Evolutionary conservation across 352 stramenopile species (phyloP).

Genomic region (Pythium guiyangense): DNA sequence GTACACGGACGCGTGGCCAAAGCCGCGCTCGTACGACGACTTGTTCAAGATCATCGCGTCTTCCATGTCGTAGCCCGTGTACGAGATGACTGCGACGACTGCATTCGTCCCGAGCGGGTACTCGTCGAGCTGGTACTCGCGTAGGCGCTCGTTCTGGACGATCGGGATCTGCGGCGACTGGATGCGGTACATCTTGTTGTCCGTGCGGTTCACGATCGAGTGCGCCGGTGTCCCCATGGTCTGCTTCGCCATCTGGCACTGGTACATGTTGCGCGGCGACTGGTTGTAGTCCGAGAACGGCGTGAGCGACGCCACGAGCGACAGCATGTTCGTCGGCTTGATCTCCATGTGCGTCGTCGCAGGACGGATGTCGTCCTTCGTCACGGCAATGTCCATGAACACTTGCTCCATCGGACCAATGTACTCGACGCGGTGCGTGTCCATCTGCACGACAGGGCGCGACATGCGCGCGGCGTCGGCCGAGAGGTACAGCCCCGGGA

Average conservation of each 20-base stretch:
- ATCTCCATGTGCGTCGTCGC: conserved; percentile 98
- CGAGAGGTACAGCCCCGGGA: conserved; percentile 98
- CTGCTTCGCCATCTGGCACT: conserved; percentile 99
- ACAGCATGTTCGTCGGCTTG: conserved; percentile 99
- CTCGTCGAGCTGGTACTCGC: conserved; percentile 98
- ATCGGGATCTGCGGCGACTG: conserved; percentile 98
- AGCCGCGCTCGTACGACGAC: conserved; percentile 96
- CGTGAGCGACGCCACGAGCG: conserved; percentile 97
- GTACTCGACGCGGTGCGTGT: conserved; percentile 91
- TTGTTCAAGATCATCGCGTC: conserved; percentile 99
- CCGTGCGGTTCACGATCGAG: conserved; percentile 93
- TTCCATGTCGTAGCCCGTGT: conserved; percentile 97
- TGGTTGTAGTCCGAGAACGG: conserved; percentile 99
- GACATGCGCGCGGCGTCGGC: conserved; percentile 94
- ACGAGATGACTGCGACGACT: conserved; percentile 99
- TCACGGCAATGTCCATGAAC: conserved; percentile 98
- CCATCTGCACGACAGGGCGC: conserved; percentile 88
- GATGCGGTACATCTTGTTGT: conserved; percentile 99
- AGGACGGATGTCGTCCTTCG: conserved; percentile 92
- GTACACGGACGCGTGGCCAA: conserved; percentile 97
- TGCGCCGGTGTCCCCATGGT: conserved; percentile 99
- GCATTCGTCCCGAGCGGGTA: conserved; percentile 99
- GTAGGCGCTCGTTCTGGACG: conserved; percentile 95
- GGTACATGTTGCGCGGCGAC: conserved; percentile 99
- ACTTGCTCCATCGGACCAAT: conserved; percentile 98